A percentile compares a stretch with the other conserved stretches of the same genome.
Evolutionary conservation across 768 basidiomycete genomes (phyloP).

Genomic region (Infundibulicybe gibba): DNA sequence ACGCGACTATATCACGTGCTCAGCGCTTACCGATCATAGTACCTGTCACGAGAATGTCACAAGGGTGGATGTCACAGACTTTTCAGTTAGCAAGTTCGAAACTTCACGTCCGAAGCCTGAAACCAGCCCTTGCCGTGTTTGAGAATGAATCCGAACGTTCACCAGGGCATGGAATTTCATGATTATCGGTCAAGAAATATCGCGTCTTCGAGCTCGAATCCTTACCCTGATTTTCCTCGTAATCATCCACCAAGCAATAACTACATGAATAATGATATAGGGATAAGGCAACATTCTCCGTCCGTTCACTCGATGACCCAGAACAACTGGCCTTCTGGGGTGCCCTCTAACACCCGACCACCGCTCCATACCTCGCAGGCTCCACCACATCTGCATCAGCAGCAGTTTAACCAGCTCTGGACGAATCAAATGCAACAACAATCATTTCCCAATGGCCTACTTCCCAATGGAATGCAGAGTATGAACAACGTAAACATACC

Average conservation of each 20-base stretch:
- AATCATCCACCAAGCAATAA: constrained; percentile 1
- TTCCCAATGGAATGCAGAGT: constrained; percentile 23
- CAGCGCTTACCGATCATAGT: too few species aligned
- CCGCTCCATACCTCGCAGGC: constrained; percentile 10
- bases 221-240: constrained; percentile 22
- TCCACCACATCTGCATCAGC: constrained; percentile 25
- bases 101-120: too few species aligned
- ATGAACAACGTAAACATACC: constrained; percentile 32
- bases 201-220: constrained; percentile 31
- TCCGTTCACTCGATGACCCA: constrained; percentile 5
- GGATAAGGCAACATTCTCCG: constrained; percentile 3
- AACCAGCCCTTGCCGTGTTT: too few species aligned
- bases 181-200: constrained; percentile 23
- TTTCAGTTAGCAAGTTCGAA: too few species aligned
- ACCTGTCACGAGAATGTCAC: too few species aligned
- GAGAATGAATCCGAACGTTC: constrained; percentile 17
- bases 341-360: constrained; percentile 4
- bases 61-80: too few species aligned
- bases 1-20: too few species aligned
- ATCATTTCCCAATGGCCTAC: constrained; percentile 24
- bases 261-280: too few species aligned
- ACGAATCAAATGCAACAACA: constrained; percentile 27
- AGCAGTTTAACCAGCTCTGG: constrained; percentile 30
- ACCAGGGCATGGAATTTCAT: constrained; percentile 17
- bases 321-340: constrained; percentile 24